A percentile compares a stretch with the other conserved stretches of the same genome.
Evolutionary conservation across 1,284 basidiomycete genomes (phyloP).

Genomic region (Laetiporus sulphureus): DNA sequence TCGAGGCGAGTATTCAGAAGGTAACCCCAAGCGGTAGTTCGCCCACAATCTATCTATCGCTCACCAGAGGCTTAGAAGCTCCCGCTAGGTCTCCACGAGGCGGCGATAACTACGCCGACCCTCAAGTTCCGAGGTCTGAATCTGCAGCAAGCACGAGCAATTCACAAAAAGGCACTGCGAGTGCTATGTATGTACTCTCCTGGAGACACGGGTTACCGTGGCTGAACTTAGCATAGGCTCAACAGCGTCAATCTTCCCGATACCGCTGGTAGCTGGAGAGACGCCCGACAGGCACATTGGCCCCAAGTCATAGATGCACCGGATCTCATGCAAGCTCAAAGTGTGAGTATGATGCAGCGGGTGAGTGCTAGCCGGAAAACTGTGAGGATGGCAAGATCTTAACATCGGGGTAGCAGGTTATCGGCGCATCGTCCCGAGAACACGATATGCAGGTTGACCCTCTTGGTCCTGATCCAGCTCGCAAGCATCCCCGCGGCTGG

Average conservation of each 20-base stretch:
- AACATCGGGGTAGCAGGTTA: conserved; percentile 13
- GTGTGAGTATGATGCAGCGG: conserved; percentile 1
- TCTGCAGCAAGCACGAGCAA: conserved; percentile 6
- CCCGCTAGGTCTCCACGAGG: not conserved
- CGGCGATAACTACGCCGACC: not conserved
- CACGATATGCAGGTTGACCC: conserved; percentile 22
- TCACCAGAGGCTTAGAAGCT: not conserved
- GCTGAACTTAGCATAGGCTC: not conserved
- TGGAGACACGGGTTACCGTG: no score
- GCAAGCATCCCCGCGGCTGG: conserved; percentile 27
- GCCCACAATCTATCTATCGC: no score
- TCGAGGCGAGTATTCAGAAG: conserved; percentile 15
- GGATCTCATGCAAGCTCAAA: no score
- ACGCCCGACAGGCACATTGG: conserved; percentile 23
- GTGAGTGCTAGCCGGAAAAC: conserved; percentile 8
- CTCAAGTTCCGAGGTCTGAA: conserved; percentile 1
- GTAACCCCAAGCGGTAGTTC: no score
- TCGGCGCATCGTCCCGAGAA: conserved; percentile 13
- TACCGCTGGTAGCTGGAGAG: conserved; percentile 20
- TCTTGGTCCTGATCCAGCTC: conserved; percentile 19
- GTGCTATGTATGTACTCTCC: conserved; percentile 3
- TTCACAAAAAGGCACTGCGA: conserved; percentile 5
- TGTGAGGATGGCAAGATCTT: conserved; percentile 14
- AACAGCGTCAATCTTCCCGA: conserved; percentile 18
- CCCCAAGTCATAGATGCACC: no score